Percentiles rank a stretch among this genome's conserved stretches.
These are phyloP conservation scores for Pulchroboletus neoregius DNA, from an alignment of 1,284 basidiomycete species.

Conservation along the genomic window DNA sequence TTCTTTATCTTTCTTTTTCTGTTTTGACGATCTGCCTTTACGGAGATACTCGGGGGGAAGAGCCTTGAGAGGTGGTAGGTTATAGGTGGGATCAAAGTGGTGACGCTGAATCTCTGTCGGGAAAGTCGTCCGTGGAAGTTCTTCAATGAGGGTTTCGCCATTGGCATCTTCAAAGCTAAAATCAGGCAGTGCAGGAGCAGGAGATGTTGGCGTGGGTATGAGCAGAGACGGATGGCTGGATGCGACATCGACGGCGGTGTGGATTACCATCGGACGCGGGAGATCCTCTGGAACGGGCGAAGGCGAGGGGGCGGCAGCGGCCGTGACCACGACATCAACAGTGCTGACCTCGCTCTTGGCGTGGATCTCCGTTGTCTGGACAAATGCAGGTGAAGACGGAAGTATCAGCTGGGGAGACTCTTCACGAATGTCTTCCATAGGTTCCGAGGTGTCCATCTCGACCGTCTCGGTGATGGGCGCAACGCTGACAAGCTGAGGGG, in stretches of 20 bases:
- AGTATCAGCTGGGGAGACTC: slow-evolving; percentile 24
- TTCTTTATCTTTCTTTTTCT: slow-evolving; percentile 57
- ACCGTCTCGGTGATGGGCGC: slow-evolving; percentile 10
- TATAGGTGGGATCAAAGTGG: slow-evolving; percentile 48
- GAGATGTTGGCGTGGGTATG: slow-evolving; percentile 36
- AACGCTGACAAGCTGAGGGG: slow-evolving; percentile 7
- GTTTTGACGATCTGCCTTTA: slow-evolving; percentile 53
- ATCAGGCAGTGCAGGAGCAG: slow-evolving; percentile 27
- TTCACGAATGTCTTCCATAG: slow-evolving; percentile 23
- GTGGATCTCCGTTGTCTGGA: not conserved
- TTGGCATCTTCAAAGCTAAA: slow-evolving; percentile 31
- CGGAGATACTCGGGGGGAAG: slow-evolving; percentile 64
- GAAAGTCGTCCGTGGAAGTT: slow-evolving; percentile 15
- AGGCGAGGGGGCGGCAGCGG: not conserved
- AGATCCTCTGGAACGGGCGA: slow-evolving; percentile 4
- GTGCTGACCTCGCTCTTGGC: not conserved
- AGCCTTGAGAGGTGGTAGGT: slow-evolving; percentile 55
- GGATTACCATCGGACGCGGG: slow-evolving; percentile 26
- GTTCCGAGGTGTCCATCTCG: slow-evolving; percentile 15
- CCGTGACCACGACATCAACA: slow-evolving; percentile 1
- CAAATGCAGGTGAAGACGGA: slow-evolving; percentile 21
- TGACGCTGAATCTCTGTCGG: slow-evolving; percentile 33
- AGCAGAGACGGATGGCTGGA: slow-evolving; percentile 28
- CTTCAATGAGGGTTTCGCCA: slow-evolving; percentile 20
- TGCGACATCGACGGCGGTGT: slow-evolving; percentile 30